These are phyloP conservation scores for Pleurotus ostreatus DNA, from an alignment of 768 basidiomycete genomes.

Conservation along the genomic window DNA sequence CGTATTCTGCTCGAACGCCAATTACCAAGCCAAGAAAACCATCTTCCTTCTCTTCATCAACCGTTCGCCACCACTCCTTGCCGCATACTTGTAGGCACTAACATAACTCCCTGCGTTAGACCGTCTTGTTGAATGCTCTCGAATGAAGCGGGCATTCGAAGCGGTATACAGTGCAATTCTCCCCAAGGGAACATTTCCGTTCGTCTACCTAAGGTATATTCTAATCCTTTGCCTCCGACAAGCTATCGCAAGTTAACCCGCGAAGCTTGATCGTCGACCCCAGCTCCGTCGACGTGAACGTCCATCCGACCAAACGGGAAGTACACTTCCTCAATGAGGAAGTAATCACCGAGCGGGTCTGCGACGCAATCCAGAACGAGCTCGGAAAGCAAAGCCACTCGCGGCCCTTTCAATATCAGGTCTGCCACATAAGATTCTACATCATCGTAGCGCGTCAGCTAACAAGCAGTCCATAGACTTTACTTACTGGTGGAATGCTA, in stretches of 20 bases:
- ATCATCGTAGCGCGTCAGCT: neutral
- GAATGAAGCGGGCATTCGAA: constrained; percentile 87
- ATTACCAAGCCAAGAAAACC: constrained; percentile 85
- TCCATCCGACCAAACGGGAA: constrained; percentile 96
- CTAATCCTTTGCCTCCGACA: too few relatives aligned
- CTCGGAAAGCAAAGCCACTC: constrained; percentile 62
- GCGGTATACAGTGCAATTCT: constrained; percentile 78
- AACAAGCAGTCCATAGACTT: constrained; percentile 38
- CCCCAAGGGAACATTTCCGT: constrained; percentile 87
- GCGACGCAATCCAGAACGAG: constrained; percentile 65
- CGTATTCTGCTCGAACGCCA: constrained; percentile 78
- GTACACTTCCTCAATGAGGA: constrained; percentile 95
- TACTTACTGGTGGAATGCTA: constrained; percentile 50
- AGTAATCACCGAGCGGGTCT: constrained; percentile 70
- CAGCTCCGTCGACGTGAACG: constrained; percentile 90
- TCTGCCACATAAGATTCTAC: constrained; percentile 15
- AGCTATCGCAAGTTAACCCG: neutral
- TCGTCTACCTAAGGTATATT: constrained; percentile 88
- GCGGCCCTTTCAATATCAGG: constrained; percentile 73
- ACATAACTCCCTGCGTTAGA: constrained; percentile 41
- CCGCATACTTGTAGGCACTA: neutral
- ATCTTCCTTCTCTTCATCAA: constrained; percentile 92
- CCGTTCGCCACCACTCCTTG: constrained; percentile 61
- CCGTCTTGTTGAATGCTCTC: constrained; percentile 83
- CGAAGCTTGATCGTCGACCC: constrained; percentile 79